phyloP scores from a whole-genome alignment of 106 monocot genomes.

The Dendrobium catenatum region DNA sequence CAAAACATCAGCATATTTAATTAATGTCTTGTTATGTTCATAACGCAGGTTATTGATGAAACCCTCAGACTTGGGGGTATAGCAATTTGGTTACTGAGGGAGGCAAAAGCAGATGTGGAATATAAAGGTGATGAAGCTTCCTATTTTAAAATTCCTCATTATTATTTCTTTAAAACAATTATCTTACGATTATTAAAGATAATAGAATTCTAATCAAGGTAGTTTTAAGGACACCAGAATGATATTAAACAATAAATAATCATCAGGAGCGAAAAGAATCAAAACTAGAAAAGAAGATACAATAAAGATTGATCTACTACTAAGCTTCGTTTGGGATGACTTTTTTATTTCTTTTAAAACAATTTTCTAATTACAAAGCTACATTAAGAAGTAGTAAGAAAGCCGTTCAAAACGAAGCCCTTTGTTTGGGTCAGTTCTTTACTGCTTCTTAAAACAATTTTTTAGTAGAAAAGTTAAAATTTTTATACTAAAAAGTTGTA shows the following conservation, averaged over 20 bases:
- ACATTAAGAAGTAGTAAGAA: too few species aligned
- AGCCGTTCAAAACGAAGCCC: too few species aligned
- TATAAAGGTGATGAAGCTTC: constrained; percentile 24
- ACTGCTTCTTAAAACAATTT: too few species aligned
- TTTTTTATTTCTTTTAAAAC: too few species aligned
- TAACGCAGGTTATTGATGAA: constrained; percentile 40
- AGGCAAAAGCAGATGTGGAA: constrained; percentile 30
- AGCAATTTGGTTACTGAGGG: constrained; percentile 43
- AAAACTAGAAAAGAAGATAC: too few species aligned
- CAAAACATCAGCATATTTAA: not conserved
- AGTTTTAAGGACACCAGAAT: not conserved
- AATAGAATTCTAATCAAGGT: not conserved
- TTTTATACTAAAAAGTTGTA: too few species aligned
- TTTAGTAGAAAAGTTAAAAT: too few species aligned
- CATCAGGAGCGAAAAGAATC: not conserved
- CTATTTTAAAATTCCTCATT: not conserved
- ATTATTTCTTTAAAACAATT: not conserved
- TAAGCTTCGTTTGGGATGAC: too few species aligned
- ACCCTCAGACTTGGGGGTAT: constrained; percentile 43
- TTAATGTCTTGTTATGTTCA: not conserved
- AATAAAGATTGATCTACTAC: too few species aligned
- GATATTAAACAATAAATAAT: not conserved
- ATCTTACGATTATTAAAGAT: not conserved
- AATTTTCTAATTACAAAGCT: too few species aligned
- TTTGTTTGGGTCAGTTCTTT: too few species aligned